Evolutionary conservation across 2,329 filamentous ascomycete genomes (phyloP).

Genomic region (Pyrenophora seminiperda): DNA sequence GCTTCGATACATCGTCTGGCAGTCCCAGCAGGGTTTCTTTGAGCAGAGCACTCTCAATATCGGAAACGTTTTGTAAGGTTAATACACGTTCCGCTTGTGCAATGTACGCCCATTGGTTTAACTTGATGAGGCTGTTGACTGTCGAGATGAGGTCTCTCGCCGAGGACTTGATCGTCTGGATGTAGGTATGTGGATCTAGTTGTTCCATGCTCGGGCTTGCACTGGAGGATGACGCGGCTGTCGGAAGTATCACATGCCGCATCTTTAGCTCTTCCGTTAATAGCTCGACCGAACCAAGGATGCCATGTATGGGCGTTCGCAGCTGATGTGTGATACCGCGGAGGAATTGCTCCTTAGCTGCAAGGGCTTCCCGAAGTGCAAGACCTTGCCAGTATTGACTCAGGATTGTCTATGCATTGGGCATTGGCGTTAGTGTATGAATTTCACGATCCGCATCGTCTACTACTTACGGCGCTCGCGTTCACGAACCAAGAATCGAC

Average conservation of each 20-base stretch:
- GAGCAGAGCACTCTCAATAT: constrained; percentile 43
- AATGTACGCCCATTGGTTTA: constrained; percentile 49
- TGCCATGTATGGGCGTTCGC: constrained; percentile 56
- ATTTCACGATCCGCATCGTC: too few species aligned
- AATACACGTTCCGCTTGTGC: constrained; percentile 28
- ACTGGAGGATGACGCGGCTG: constrained; percentile 15
- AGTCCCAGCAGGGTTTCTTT: constrained; percentile 37
- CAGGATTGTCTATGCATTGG: constrained; percentile 32
- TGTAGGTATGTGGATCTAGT: constrained; percentile 31
- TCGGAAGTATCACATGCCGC: constrained; percentile 20
- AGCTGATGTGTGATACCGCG: constrained; percentile 56
- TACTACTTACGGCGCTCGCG: constrained; percentile 39
- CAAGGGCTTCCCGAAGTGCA: constrained; percentile 49
- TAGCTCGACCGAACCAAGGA: constrained; percentile 51
- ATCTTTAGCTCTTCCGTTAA: constrained; percentile 50
- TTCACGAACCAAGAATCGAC: constrained; percentile 55
- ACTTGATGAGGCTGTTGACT: constrained; percentile 54
- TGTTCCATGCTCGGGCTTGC: constrained; percentile 22
- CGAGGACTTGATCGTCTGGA: constrained; percentile 48
- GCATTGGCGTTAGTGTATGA: not conserved
- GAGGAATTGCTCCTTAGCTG: constrained; percentile 54
- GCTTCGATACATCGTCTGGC: constrained; percentile 33
- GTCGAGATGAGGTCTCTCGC: constrained; percentile 53
- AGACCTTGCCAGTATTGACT: constrained; percentile 49
- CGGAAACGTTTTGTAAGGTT: constrained; percentile 35